Evolutionary conservation across 805 yeast species (phyloP), one percentile per base, ranked within the genome.

Genomic region (Lachancea kluyveri): DNA sequence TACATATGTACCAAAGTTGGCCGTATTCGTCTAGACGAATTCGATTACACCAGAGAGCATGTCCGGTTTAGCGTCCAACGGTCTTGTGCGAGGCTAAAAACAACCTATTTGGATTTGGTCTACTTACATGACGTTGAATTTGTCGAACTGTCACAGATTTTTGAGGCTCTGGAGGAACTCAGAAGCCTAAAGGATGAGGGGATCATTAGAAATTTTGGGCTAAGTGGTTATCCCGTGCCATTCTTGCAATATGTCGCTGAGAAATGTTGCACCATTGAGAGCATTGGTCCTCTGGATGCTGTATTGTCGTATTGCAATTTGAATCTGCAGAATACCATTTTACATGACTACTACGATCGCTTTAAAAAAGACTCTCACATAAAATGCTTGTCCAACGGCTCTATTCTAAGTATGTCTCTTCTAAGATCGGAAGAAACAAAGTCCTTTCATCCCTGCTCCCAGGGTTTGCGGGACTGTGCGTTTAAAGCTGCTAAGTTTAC

Each of bases 51-150:
- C 0, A 67, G 78, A 4, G 65, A 57, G 15, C 62, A 72, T 56
- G 77, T 88, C 30, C 64, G 77, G 17, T 54, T 57, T 25, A 79
- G 90, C 8, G 79, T 88, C 3, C 35, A 48, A 21, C 65, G 96
- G 43, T 80, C 94, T 5, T 60, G 83, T 32, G 52, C 71, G 27
- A 62, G 96, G 35, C 67, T 88, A 31, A 51, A 69, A 24, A 82
- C 95, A 0, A 38, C 45, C 3, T 85, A 86, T 52, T 53, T 90
- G 41, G 96, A 88, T 54, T 60, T 83, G 37, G 88, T 90, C 5
- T 84, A 83, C 54, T 64, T 87, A 44, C 97, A 90, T 57, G 97
- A 88, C 51, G 74, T 87, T 28, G 97, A 88, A 53, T 90, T 88
- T 57, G 81, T 77, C 6, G 53, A 68, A 1, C 70, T 69, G 19